Evolutionary conservation across 768 basidiomycete genomes (phyloP), one percentile per base, ranked within the genome.

Genomic region (Auricularia cornea): DNA sequence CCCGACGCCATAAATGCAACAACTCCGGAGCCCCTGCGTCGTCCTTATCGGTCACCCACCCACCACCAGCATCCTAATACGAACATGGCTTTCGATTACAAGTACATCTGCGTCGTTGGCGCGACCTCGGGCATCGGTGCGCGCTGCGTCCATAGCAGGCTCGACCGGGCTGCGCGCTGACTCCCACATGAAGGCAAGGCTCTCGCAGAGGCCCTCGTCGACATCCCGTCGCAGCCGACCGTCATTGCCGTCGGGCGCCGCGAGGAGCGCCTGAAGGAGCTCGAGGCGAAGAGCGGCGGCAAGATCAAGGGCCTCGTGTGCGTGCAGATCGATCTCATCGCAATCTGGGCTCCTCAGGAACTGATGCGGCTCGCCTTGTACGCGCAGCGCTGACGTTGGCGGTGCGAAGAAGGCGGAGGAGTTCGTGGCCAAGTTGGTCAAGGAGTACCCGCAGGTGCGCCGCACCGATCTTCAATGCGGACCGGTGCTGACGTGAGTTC

Each of bases 61-160:
- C n/a, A n/a, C n/a, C n/a, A n/a, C n/a, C n/a, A n/a, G n/a, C n/a
- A n/a, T n/a, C n/a, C n/a, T n/a, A n/a, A n/a, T n/a, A n/a, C 16
- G 11, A 48, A 18, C 44, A 48, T 48, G 44, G 11, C 44, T 26
- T 57, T 57, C 30, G 28, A 57, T 26, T 57, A 57, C 54, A 28
- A 26, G 54, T n/a, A 16, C 30, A 57, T 57, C 28, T 26, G 26
- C 54, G 54, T 57, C 20, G 54, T 57, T 30, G 62, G 62, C n/a
- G 83, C 83, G 2, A 84, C 84, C 3, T 73, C 82, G 32, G 84
- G 84, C 33, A 81, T 85, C 33, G 84, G 85, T 20, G 80, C 83
- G 54, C 38, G 23, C 20, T 57, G 20, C n/a, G n/a, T n/a, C n/a
- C n/a, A n/a, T n/a, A n/a, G 8, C n/a, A 52, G 10, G 26, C 51